Evolutionary conservation across 306 rosid species (phyloP), one percentile per base, ranked within the genome.

Genomic region (Sophora flavescens): DNA sequence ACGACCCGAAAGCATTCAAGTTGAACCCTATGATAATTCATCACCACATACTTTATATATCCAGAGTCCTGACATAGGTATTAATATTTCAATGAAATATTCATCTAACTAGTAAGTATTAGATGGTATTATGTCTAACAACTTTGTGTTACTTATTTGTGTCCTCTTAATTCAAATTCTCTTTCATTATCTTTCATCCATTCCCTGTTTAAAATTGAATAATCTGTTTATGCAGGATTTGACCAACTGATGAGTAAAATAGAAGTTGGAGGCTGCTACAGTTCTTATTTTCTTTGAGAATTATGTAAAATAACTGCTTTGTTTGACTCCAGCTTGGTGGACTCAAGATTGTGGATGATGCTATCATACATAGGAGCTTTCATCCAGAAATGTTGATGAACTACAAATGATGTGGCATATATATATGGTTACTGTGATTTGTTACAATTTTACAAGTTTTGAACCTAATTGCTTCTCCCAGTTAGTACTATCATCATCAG

Each of bases 11-110:
- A 63, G 32, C 70, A 6, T 68, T 61, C 68, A 51, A 26, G n/a
- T 72, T 72, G 76, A 69, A 17, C 51, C 70, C 70, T 77, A 60
- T 63, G 84, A 83, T 41, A 76, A 78, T 77, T 84, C 76, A 42
- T 77, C 84, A 2, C 77, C 83, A 44, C 76, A 74, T 2, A 82
- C 84, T 63, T 3, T 78, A 26, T 88, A 84, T 77, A 66, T 86
- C 67, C 90, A 82, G 45, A 80, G 85, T 77, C 82, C 96, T 16
- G 91, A 90, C 48, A 36, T 72, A 44, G 83, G 88, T 78, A 78
- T 67, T 32, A 2, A 18, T 58, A 42, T 70, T 36, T 75, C 45
- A 3, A 17, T 13, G 3, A 62, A 35, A 15, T 60, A 60, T 60
- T 60, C 42, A n/a, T 63, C 61, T 3, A 45, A 12, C n/a, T 61